phyloP scores from a whole-genome alignment of 179 eudicot species.

The Camellia oleifera region DNA sequence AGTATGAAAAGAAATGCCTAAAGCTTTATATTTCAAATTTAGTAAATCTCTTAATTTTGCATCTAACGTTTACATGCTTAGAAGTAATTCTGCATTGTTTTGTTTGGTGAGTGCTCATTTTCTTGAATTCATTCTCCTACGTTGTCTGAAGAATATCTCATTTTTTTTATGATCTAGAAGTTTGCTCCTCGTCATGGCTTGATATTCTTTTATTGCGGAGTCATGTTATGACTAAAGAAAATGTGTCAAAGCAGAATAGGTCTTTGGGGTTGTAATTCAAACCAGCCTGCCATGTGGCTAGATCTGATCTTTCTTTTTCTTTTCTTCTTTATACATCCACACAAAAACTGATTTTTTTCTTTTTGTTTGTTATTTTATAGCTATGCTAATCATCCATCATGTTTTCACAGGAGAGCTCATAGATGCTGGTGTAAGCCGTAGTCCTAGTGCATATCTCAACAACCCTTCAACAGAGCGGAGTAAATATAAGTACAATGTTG shows the following conservation, averaged over 20 bases:
- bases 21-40: not conserved
- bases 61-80: not conserved
- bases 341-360: not conserved
- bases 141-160: not conserved
- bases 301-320: not conserved
- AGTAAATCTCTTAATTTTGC: not conserved
- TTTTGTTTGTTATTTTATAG: not conserved
- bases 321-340: not conserved
- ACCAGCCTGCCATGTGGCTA: not conserved
- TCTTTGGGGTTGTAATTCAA: not conserved
- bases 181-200: not conserved
- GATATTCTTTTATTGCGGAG: not conserved
- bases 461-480: constrained; percentile 73
- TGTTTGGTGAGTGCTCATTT: not conserved
- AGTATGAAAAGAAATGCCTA: not conserved
- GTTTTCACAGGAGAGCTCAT: constrained; percentile 69
- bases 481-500: constrained; percentile 77
- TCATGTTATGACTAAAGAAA: not conserved
- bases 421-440: constrained; percentile 80
- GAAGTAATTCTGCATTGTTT: not conserved
- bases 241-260: not conserved
- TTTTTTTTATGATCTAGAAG: not conserved
- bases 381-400: not conserved
- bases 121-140: not conserved
- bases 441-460: constrained; percentile 88